Percentiles rank a stretch among this genome's conserved stretches.
phyloP scores from a whole-genome alignment of 1,284 basidiomycete genomes.

The Ustilago hordei region DNA sequence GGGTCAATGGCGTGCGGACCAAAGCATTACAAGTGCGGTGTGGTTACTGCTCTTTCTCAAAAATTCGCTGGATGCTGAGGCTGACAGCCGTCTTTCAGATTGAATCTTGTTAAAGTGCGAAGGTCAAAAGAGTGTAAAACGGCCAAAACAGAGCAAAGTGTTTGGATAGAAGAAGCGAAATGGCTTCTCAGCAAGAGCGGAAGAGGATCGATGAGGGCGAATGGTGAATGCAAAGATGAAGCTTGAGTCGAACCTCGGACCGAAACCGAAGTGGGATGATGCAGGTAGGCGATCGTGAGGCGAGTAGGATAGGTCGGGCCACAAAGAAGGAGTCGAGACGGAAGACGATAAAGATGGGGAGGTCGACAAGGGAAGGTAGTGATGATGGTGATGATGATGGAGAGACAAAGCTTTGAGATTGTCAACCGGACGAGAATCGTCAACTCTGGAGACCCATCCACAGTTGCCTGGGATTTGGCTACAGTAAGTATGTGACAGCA shows the following conservation, averaged over 20 bases:
- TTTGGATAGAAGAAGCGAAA: no score
- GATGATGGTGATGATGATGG: conserved; percentile 7
- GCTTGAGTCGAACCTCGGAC: background rate
- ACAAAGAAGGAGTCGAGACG: background rate
- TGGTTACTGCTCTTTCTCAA: background rate
- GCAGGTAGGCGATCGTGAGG: background rate
- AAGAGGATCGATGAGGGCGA: background rate
- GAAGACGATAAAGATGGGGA: background rate
- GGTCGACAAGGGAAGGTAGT: background rate
- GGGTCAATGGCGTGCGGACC: background rate
- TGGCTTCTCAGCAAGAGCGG: no score
- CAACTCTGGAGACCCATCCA: background rate
- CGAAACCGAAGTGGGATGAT: background rate
- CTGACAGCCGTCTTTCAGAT: background rate
- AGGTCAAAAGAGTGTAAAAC: background rate
- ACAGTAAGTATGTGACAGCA: background rate
- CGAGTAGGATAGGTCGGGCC: background rate
- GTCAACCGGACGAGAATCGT: conserved; percentile 5
- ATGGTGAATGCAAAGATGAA: background rate
- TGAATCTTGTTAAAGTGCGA: background rate
- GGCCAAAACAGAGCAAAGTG: no score
- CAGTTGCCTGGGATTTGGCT: background rate
- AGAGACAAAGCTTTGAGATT: background rate
- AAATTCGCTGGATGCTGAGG: background rate
- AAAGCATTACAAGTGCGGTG: conserved; percentile 21